Percentiles rank a stretch among this genome's conserved stretches.
phyloP scores from a whole-genome alignment of 2,329 filamentous ascomycete species.

The Talaromyces sp. region DNA sequence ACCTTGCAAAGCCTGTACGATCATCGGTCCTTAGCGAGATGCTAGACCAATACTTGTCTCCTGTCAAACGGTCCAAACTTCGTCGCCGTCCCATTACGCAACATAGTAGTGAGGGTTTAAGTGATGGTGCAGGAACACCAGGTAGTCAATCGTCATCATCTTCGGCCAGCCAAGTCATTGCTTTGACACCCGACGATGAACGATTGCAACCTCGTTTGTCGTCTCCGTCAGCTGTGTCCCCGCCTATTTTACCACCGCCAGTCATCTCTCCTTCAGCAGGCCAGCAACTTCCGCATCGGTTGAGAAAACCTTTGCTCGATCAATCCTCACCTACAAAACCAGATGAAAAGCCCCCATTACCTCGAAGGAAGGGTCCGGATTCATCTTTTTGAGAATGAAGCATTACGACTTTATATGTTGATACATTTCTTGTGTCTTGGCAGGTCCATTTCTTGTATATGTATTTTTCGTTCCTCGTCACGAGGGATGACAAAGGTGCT shows the following conservation, averaged over 20 bases:
- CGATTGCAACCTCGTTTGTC: constrained; percentile 4
- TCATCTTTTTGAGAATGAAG: background rate
- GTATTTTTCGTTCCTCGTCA: background rate
- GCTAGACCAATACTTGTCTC: constrained; percentile 64
- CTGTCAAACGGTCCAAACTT: constrained; percentile 40
- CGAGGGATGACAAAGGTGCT: background rate
- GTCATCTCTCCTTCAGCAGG: background rate
- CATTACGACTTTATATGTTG: background rate
- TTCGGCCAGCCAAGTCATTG: constrained; percentile 24
- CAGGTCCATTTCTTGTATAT: constrained; percentile 3
- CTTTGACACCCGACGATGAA: constrained; percentile 15
- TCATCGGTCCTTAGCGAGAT: constrained; percentile 83
- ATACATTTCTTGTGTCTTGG: background rate
- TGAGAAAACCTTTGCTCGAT: background rate
- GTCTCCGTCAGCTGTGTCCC: background rate
- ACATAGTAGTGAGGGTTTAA: constrained; percentile 28
- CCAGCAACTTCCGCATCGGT: constrained; percentile 7
- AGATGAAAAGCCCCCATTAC: background rate
- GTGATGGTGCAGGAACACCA: constrained; percentile 25
- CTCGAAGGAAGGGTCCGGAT: background rate
- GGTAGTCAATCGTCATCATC: constrained; percentile 28
- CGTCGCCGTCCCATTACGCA: constrained; percentile 31
- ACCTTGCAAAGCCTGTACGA: constrained; percentile 91
- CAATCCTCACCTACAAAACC: background rate
- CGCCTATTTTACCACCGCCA: background rate